Evolutionary conservation across 768 basidiomycete species (phyloP), one percentile per base, ranked within the genome.

Genomic region (Trametes cubensis): DNA sequence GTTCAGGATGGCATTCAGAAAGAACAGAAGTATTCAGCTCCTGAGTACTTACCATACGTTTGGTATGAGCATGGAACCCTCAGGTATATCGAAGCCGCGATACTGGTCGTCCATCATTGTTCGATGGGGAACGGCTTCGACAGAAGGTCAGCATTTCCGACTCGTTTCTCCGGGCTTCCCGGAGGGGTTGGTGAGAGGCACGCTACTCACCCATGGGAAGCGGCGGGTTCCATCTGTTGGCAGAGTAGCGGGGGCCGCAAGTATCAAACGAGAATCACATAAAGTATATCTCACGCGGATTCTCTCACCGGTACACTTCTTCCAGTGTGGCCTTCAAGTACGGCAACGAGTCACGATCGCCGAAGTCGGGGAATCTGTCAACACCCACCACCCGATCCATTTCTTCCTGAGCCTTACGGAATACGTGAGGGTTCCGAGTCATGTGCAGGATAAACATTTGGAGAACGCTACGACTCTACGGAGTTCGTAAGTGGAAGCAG

Each of bases 401-500:
- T 58, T 82, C 79, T 11, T 70, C 71, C 46, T 80, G 79, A 6
- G 78, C 79, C 52, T 73, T 77, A 10, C 58, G 61, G 41, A 72
- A 71, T 0, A 75, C 72, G 4, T 77, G 72, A 0, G 79, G 79
- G 58, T 77, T 68, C 8, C 77, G 68, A 0, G 70, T 55, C 64
- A 77, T 75, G 15, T 74, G 75, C n/a, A 79, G 69, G 66, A 80
- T 76, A 50, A 80, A 75, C 0, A 74, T 72, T 45, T 71, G 69
- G 17, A 77, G 71, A 14, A 74, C 68, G 11, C 78, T 74, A 17
- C 75, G 76, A 6, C 75, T 79, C 79, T 80, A 25, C 21, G 11
- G 4, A 3, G 30, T 14, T 55, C 6, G 5, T 18, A 11, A 2
- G 34, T 34, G 10, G 34, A 11, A 11, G 11, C 11, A 34, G 10